These are phyloP conservation scores for Colletotrichum cereale DNA, from an alignment of 2,329 filamentous ascomycete genomes.

Conservation along the genomic window DNA sequence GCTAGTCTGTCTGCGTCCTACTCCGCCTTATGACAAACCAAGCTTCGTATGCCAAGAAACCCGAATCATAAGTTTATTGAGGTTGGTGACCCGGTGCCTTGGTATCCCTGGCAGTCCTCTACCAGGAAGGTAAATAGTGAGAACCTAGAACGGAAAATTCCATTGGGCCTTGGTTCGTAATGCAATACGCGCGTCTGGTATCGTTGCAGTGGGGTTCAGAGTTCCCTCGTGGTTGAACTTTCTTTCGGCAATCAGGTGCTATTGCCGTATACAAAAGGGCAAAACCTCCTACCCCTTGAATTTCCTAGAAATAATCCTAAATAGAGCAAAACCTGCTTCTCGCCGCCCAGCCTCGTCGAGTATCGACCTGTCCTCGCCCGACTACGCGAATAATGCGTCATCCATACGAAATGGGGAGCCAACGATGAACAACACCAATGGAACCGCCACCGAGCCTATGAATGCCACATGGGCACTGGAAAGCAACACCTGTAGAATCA, in stretches of 20 bases:
- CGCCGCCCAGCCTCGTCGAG: background rate
- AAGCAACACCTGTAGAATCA: slow-evolving; percentile 43
- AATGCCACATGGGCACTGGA: slow-evolving; percentile 43
- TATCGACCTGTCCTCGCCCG: background rate
- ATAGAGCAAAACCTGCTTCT: background rate
- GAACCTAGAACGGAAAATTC: too few relatives aligned
- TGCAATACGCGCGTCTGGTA: background rate
- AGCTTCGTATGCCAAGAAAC: too few relatives aligned
- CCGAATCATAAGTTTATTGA: too few relatives aligned
- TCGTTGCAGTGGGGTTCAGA: background rate
- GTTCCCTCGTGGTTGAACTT: background rate
- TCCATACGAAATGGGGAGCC: background rate
- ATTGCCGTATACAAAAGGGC: background rate
- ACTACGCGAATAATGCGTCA: background rate
- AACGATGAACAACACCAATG: slow-evolving; percentile 7
- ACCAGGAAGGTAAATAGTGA: too few relatives aligned
- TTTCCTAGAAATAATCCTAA: background rate
- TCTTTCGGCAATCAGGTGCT: background rate
- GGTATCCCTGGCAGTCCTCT: background rate
- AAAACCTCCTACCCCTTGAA: background rate
- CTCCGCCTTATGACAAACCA: too few relatives aligned
- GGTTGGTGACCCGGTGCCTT: background rate
- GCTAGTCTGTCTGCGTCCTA: too few relatives aligned
- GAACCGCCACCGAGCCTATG: background rate
- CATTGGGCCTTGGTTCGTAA: background rate